Base-by-base conservation (phyloP, 495 filamentous ascomycete species). In the Acidomyces sp. region DNA sequence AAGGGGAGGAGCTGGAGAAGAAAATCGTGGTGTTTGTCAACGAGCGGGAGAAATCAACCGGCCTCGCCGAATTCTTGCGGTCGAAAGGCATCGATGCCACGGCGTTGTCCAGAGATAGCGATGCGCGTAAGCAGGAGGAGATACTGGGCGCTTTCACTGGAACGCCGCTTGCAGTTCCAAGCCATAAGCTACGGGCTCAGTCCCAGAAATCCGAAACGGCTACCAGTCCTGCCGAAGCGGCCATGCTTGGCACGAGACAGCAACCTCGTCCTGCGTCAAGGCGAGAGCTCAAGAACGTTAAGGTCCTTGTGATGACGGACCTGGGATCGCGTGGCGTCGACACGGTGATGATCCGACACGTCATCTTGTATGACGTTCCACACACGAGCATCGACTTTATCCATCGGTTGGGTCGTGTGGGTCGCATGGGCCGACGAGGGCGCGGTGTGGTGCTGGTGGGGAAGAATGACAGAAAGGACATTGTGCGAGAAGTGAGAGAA, bases 331-430 rank as follows among this genome's bases (percentile, higher is more conserved):
- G 90, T 46, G 90, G 90, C 38, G 90, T 97, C 48, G 90, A 97
- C 54, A 97, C 90, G 0, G 58, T 93, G n/a, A 80, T 82, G 4
- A 86, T 96, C 6, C 70, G 82, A 43, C 84, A 88, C 44, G 87
- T 96, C 10, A 72, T 97, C 32, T 62, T 97, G 20, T 95, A 92
- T 57, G 86, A 96, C 58, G 88, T 96, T 18, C 90, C 90, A 6
- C 88, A 95, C 54, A 88, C 80, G 2, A 90, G 85, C 0, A 85
- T 96, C 43, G 90, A 97, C 63, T 95, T 97, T 53, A 93, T 96
- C 54, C 90, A 96, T 57, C 79, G 92, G 15, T 68, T 96, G 16
- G 90, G 90, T 35, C 68, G 90, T 49, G 82, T 86, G 0, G 90
- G 90, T 13, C 70, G 90, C 22, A 95, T 96, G 90, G 84, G 85